Conservation (phyloP, 345 rosid species). For the Kernera saxatilis region DNA sequence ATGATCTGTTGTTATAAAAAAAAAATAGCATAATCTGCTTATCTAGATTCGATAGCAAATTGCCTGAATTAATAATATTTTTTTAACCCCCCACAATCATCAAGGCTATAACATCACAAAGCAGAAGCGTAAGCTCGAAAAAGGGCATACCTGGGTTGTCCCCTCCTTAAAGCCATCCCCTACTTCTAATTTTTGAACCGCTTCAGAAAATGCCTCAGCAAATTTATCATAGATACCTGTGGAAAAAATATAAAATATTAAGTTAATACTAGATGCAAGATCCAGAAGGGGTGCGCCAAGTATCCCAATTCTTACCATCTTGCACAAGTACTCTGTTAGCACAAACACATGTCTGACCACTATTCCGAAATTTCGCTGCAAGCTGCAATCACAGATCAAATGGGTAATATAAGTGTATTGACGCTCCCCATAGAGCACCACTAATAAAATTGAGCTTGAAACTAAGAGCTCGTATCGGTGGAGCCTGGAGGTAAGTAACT, state of each 20-base stretch:
- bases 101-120: not conserved
- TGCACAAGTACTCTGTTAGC: conserved; percentile 89
- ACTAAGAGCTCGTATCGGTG: not conserved
- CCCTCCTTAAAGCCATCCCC: conserved; percentile 94
- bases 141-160: conserved; percentile 50
- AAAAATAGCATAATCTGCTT: not conserved
- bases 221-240: conserved; percentile 94
- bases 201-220: conserved; percentile 73
- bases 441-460: not conserved
- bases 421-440: not conserved
- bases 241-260: not conserved
- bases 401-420: not conserved
- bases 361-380: conserved; percentile 91
- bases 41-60: not conserved
- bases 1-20: too few relatives aligned
- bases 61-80: not conserved
- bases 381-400: conserved; percentile 52
- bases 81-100: not conserved
- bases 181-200: conserved; percentile 80
- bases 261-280: conserved; percentile 1
- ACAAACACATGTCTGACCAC: conserved; percentile 98
- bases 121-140: not conserved
- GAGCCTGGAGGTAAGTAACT: not conserved
- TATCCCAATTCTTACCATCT: conserved; percentile 60
- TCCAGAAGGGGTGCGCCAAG: not conserved